Conservation (phyloP, 495 filamentous ascomycete genomes). For the Venustampulla echinocandica region DNA sequence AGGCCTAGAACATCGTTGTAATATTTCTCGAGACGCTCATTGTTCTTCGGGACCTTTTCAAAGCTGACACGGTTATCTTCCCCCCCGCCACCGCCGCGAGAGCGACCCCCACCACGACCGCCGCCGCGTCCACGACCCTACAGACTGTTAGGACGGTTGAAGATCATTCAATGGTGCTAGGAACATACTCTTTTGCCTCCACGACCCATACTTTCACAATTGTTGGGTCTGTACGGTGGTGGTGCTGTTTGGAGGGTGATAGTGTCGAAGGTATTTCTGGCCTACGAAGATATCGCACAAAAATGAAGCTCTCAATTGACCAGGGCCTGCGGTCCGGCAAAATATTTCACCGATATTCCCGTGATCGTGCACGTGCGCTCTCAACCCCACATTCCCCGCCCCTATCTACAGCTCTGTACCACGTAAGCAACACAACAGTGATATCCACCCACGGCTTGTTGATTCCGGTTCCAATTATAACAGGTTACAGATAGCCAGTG, state of each 20-base stretch:
- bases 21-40: constrained; percentile 70
- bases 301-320: constrained; percentile 3
- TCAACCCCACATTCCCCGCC: too few species aligned
- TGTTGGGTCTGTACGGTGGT: not conserved
- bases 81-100: constrained; percentile 24
- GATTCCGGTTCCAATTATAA: too few species aligned
- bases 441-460: too few species aligned
- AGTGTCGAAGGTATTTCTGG: not conserved
- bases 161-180: not conserved
- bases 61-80: constrained; percentile 35
- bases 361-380: not conserved
- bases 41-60: constrained; percentile 55
- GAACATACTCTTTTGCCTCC: constrained; percentile 29
- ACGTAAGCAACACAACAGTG: too few species aligned
- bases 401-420: too few species aligned
- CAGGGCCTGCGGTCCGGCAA: not conserved
- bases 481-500: too few species aligned
- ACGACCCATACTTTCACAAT: constrained; percentile 24
- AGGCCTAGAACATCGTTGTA: constrained; percentile 72
- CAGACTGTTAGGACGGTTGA: not conserved
- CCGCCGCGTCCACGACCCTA: constrained; percentile 23
- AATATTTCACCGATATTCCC: not conserved
- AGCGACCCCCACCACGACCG: constrained; percentile 24
- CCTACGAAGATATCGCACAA: not conserved
- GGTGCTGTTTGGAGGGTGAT: not conserved